Evolutionary conservation across 1,284 basidiomycete genomes (phyloP).

Genomic region (Boletus semigastroideus): DNA sequence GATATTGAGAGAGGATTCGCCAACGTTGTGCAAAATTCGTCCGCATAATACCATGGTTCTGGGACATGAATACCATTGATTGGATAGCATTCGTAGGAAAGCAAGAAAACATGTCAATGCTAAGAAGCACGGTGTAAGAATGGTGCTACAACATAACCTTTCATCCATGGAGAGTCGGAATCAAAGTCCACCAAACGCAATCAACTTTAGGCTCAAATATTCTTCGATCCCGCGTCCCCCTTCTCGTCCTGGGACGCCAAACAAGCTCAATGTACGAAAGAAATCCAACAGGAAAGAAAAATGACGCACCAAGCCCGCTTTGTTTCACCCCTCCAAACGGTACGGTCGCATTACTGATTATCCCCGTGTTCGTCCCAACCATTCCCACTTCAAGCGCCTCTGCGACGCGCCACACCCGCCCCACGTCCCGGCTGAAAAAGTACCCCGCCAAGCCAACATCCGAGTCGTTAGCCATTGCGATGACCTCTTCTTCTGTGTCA

Average conservation of each 20-base stretch:
- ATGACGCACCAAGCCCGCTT: slow-evolving; percentile 69
- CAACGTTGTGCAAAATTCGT: no score
- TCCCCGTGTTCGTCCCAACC: slow-evolving; percentile 88
- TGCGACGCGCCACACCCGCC: slow-evolving; percentile 95
- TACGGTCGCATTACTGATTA: slow-evolving; percentile 78
- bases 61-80: no score
- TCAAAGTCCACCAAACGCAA: slow-evolving; percentile 70
- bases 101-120: background rate
- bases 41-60: no score
- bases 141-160: slow-evolving; percentile 5
- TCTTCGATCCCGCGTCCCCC: slow-evolving; percentile 83
- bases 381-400: slow-evolving; percentile 96
- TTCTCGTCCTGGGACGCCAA: slow-evolving; percentile 55
- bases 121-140: background rate
- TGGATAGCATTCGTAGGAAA: background rate
- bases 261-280: slow-evolving; percentile 6
- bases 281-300: background rate
- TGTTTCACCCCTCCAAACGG: slow-evolving; percentile 95
- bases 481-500: slow-evolving; percentile 89
- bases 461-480: slow-evolving; percentile 82
- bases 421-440: slow-evolving; percentile 90
- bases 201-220: slow-evolving; percentile 79
- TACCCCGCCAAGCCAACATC: slow-evolving; percentile 91
- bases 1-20: no score
- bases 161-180: background rate